These are phyloP conservation scores for Tuber aestivum DNA, from an alignment of 495 filamentous ascomycete species.

Conservation along the genomic window DNA sequence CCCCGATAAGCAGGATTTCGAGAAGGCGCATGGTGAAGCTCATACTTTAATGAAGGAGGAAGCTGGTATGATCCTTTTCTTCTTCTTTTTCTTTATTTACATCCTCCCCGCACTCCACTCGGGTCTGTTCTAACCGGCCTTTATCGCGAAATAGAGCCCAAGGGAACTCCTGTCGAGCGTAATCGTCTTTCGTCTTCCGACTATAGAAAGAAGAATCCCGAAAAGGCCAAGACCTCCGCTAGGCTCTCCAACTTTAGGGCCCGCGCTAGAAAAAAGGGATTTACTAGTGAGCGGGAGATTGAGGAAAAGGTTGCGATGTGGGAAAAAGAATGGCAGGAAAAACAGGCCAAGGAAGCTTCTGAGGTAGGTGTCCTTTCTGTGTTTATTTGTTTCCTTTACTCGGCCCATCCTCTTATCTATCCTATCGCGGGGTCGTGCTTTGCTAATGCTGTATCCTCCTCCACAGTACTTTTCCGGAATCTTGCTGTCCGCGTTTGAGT, in stretches of 20 bases:
- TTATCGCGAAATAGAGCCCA: slow-evolving; percentile 31
- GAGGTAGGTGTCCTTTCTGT: slow-evolving; percentile 31
- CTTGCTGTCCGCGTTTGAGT: slow-evolving; percentile 40
- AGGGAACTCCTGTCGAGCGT: slow-evolving; percentile 40
- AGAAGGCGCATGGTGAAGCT: slow-evolving; percentile 39
- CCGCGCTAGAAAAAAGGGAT: slow-evolving; percentile 40
- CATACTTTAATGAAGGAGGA: slow-evolving; percentile 40
- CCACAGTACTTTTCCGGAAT: slow-evolving; percentile 41
- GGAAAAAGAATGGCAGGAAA: slow-evolving; percentile 42
- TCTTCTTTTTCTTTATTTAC: slow-evolving; percentile 11
- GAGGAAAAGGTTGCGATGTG: slow-evolving; percentile 37
- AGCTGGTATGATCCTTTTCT: slow-evolving; percentile 27
- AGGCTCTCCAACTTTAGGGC: slow-evolving; percentile 41
- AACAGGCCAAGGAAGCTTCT: slow-evolving; percentile 40
- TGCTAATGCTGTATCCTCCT: slow-evolving; percentile 10
- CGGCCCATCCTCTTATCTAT: slow-evolving; percentile 5
- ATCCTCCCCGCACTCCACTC: slow-evolving; percentile 6
- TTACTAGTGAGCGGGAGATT: slow-evolving; percentile 34
- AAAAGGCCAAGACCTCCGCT: slow-evolving; percentile 41
- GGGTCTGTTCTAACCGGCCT: neutral
- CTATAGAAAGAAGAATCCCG: slow-evolving; percentile 41
- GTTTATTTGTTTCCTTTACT: neutral
- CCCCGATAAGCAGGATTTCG: slow-evolving; percentile 39
- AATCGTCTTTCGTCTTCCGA: slow-evolving; percentile 41
- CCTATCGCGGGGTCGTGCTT: neutral